Base-by-base conservation (phyloP, 129 eudicot genomes). In the Erigeron canadensis region DNA sequence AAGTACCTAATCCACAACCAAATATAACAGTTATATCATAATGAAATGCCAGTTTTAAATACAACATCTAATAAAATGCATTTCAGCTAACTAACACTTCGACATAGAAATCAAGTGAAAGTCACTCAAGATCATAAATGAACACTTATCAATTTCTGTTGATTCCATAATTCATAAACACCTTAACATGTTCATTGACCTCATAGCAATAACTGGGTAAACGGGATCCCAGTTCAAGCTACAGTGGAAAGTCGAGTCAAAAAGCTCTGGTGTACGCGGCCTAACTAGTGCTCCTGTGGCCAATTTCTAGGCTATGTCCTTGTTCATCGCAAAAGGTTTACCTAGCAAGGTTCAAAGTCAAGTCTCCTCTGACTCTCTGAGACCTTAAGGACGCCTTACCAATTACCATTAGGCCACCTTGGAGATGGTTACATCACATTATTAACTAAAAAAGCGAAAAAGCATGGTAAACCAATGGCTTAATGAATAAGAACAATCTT, bases 1-100 rank as follows among this genome's bases (percentile, higher is more conserved):
- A 63, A 95, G 97, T 10, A 95, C 96, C 99, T 94, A 58, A 57
- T 28, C 6, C 67, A 60, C 28, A 55, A 28, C 40, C 65, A 63
- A 8, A 69, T 16, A 77, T 16, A 50, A 42, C 63, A 48, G 28
- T 77, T 53, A 70, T 39, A 57, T 4, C 43, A 41, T 11, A 40
- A 70, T 13, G 54, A 10, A 41, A 22, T 56, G 22, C 55, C 75
- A 57, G 8, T 42, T 57, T 41, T 57, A 61, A 16, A 59, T 40
- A 43, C 13, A 42, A 13, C 8, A 13, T 15, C 42, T 57, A 8
- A 13, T 10, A 23, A 10, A 48, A 51, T 68, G 48, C 4, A 38
- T 69, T 5, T 34, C 38, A 57, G 45, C 37, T 59, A 23, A 28
- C 39, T n/a, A 70, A 28, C 63, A 10, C 39, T 8, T 59, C 23